These are phyloP conservation scores for Xylaria multiplex DNA, from an alignment of 2,329 filamentous ascomycete genomes.

Conservation along the genomic window DNA sequence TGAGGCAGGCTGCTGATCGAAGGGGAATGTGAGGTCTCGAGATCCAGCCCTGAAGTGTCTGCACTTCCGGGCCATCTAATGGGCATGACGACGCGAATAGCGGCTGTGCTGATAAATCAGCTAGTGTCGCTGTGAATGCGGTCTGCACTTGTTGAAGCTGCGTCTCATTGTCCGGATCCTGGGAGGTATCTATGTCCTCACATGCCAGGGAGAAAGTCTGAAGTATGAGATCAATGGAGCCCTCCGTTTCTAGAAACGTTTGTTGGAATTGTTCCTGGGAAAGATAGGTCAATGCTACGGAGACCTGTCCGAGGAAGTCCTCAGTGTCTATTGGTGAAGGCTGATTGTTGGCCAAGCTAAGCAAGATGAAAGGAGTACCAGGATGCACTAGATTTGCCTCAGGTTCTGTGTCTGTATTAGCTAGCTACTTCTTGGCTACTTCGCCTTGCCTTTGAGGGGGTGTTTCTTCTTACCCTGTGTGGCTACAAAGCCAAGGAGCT, in stretches of 20 bases:
- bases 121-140: slow-evolving; percentile 61
- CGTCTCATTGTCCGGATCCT: slow-evolving; percentile 58
- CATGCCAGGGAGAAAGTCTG: slow-evolving; percentile 60
- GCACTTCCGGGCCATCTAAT: slow-evolving; percentile 55
- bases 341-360: slow-evolving; percentile 59
- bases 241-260: slow-evolving; percentile 54
- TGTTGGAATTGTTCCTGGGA: slow-evolving; percentile 63
- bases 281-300: slow-evolving; percentile 66
- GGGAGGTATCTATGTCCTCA: slow-evolving; percentile 52
- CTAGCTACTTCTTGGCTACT: slow-evolving; percentile 8
- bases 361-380: slow-evolving; percentile 59
- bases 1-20: slow-evolving; percentile 67
- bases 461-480: slow-evolving; percentile 55
- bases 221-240: slow-evolving; percentile 57
- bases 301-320: slow-evolving; percentile 62
- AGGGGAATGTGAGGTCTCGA: slow-evolving; percentile 55
- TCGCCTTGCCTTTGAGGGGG: not conserved
- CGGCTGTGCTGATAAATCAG: slow-evolving; percentile 62
- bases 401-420: slow-evolving; percentile 52
- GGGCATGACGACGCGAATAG: slow-evolving; percentile 57
- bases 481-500: slow-evolving; percentile 64
- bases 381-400: slow-evolving; percentile 58
- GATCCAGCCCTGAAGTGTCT: slow-evolving; percentile 61
- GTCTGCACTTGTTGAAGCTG: slow-evolving; percentile 61
- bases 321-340: slow-evolving; percentile 60